phyloP scores from a whole-genome alignment of 495 filamentous ascomycete species.

The Ramalina peruviana region DNA sequence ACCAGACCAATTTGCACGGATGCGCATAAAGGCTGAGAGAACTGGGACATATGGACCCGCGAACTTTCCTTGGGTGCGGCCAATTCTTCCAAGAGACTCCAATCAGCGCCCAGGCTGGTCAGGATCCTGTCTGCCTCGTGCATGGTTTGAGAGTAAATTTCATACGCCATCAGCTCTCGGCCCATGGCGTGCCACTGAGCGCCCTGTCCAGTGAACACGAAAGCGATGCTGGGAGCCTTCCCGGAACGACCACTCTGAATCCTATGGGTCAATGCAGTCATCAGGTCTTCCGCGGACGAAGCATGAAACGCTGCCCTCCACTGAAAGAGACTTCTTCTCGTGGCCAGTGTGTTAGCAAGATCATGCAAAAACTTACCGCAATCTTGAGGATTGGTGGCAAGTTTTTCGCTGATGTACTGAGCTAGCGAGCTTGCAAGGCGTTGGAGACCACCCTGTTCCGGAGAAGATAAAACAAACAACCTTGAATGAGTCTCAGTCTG shows the following conservation, averaged over 20 bases:
- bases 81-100: slow-evolving; percentile 3
- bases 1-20: slow-evolving; percentile 22
- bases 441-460: slow-evolving; percentile 1
- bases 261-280: background rate
- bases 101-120: slow-evolving; percentile 16
- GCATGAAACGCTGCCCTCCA: background rate
- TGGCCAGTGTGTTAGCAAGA: slow-evolving; percentile 1
- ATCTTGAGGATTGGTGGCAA: background rate
- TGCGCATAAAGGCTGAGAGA: slow-evolving; percentile 5
- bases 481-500: slow-evolving; percentile 1
- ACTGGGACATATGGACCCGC: slow-evolving; percentile 1
- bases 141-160: slow-evolving; percentile 17
- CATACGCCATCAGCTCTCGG: slow-evolving; percentile 21
- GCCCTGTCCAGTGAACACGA: slow-evolving; percentile 49
- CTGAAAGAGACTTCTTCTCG: background rate
- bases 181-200: slow-evolving; percentile 55
- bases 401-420: background rate
- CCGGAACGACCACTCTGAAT: background rate
- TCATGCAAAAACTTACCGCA: background rate
- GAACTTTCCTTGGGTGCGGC: background rate
- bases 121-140: slow-evolving; percentile 16
- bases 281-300: background rate
- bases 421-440: background rate
- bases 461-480: slow-evolving; percentile 7
- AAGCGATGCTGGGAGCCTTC: background rate